Evolutionary conservation across 257 asterid species (phyloP), one percentile per base, ranked within the genome.

Genomic region (Rubia yunnanensis): DNA sequence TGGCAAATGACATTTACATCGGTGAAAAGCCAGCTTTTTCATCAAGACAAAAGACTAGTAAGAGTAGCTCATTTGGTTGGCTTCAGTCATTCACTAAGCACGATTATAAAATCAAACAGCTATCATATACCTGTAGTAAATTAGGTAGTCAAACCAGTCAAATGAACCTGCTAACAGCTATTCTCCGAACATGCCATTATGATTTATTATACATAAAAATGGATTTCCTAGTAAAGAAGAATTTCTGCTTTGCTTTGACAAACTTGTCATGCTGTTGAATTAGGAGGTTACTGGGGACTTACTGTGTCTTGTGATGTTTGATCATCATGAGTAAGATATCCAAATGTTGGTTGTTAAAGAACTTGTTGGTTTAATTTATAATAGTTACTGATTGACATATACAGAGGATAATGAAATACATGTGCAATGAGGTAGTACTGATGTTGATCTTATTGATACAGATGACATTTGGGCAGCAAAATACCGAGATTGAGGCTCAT

Each of bases 381-480:
- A 15, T 2, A 0, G n/a, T 26, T 26, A 55, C 20, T 14, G 13
- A 22, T 11, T 44, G 20, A 44, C n/a, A 44, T 44, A 11, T 44
- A 9, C 1, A 39, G 46, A 2, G 46, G 46, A 39, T 39, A 7
- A 39, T 7, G 56, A 50, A n/a, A 20, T 9, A 8, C 7, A 7
- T 10, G n/a, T 10, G 17, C 32, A 6, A 8, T 18, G 7, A 18
- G 24, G 60, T 68, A 23, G 15, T 63, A 70, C 58, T 66, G 36
- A 34, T 56, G 7, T 58, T 74, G 70, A 62, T 31, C 13, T 64
- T 18, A 18, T 63, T 68, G 13, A 41, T 69, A 20, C 49, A 92
- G 98, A 92, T 92, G 96, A 89, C 98, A 46, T 92, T 67, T 77
- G 96, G 98, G 74, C 79, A 85, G 82, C 98, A 92, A 82, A 92